A percentile compares a stretch with the other conserved stretches of the same genome.
These are phyloP conservation scores for Trypanosoma grayi DNA, from an alignment of 208 protist genomes.

Conservation along the genomic window DNA sequence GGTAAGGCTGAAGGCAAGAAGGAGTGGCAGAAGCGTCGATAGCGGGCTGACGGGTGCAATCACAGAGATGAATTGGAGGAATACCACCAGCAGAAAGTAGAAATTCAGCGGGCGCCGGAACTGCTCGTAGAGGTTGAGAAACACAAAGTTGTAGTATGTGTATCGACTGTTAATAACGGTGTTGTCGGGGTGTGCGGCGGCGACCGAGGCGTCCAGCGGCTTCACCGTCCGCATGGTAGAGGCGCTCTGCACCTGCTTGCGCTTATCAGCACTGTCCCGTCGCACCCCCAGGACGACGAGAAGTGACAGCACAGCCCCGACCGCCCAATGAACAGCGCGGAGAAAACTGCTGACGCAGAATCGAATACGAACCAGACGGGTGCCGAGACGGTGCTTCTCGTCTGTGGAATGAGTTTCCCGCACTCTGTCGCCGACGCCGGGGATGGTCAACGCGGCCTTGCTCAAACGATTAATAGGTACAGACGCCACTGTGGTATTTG, in stretches of 20 bases:
- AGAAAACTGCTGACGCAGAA: not conserved
- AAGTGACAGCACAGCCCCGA: not conserved
- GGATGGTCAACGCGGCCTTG: too few relatives aligned
- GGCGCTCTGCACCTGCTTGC: not conserved
- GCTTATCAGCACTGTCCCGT: not conserved
- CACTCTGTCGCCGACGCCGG: too few relatives aligned
- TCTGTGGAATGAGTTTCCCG: not conserved
- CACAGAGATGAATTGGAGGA: constrained; percentile 90
- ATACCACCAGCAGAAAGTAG: constrained; percentile 95
- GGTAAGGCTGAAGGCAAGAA: constrained; percentile 93
- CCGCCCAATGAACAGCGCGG: not conserved
- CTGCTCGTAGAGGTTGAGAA: constrained; percentile 96
- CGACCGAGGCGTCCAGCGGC: constrained; percentile 37
- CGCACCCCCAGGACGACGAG: not conserved
- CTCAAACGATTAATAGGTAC: too few relatives aligned
- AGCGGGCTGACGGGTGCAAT: constrained; percentile 93
- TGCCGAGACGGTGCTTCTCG: not conserved
- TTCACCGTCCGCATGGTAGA: constrained; percentile 40
- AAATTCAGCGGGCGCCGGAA: constrained; percentile 94
- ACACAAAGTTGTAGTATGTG: constrained; percentile 93
- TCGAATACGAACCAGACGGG: not conserved
- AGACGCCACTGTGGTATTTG: too few relatives aligned
- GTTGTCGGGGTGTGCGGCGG: constrained; percentile 74
- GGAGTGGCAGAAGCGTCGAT: constrained; percentile 88
- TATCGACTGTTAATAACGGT: constrained; percentile 93